Percentiles rank a stretch among this genome's conserved stretches.
phyloP scores from a whole-genome alignment of 2,329 filamentous ascomycete species.

The Colletotrichum sp. region DNA sequence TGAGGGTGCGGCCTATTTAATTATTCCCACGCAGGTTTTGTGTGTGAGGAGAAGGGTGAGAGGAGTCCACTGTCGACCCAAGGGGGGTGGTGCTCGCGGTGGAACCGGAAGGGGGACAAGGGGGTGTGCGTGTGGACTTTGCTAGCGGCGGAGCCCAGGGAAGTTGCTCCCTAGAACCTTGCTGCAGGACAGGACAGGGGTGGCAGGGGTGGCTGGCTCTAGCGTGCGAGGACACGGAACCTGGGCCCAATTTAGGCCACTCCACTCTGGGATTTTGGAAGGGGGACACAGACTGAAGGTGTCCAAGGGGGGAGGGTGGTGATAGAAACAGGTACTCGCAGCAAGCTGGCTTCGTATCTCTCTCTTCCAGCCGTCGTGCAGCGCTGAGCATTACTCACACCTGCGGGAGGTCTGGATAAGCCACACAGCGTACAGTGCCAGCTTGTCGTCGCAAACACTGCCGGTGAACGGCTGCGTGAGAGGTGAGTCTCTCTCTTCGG shows the following conservation, averaged over 20 bases:
- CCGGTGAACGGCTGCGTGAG: not conserved
- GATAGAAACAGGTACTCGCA: not conserved
- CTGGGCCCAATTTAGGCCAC: not conserved
- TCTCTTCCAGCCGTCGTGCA: not conserved
- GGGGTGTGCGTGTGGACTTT: not conserved
- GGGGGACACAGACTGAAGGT: not conserved
- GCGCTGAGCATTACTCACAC: constrained; percentile 10
- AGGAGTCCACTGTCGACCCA: not conserved
- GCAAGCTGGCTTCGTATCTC: not conserved
- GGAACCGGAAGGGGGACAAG: not conserved
- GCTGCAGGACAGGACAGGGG: not conserved
- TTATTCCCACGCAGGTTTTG: constrained; percentile 8
- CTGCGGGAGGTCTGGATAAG: not conserved
- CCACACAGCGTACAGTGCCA: constrained; percentile 1
- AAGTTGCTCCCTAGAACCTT: not conserved
- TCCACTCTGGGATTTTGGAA: not conserved
- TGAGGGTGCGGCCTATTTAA: constrained; percentile 27
- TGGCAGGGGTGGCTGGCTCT: not conserved
- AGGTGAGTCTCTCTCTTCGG: not conserved
- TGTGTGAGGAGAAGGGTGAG: constrained; percentile 7
- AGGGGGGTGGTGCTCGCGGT: not conserved
- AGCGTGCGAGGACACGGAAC: not conserved
- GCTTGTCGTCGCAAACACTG: not conserved
- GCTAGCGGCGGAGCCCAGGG: not conserved
- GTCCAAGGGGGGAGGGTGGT: not conserved